Evolutionary conservation across 2,329 filamentous ascomycete species (phyloP).

Genomic region (Mariannaea elegans): DNA sequence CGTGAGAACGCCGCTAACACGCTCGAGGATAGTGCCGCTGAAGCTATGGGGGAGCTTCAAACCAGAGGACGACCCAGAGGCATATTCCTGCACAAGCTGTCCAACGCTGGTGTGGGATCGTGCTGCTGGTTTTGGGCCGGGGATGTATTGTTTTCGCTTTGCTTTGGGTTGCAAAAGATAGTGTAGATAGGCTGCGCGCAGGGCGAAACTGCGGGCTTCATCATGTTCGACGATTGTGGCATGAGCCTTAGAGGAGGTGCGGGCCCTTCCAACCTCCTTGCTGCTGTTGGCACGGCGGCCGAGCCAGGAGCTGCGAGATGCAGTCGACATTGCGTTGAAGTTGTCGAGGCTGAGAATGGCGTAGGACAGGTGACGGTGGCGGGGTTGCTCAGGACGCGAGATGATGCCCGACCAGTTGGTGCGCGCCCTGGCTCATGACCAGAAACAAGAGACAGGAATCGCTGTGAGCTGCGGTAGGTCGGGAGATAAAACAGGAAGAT

Average conservation of each 20-base stretch:
- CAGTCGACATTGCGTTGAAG: conserved; percentile 57
- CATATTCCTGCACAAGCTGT: conserved; percentile 89
- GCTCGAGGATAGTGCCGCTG: conserved; percentile 66
- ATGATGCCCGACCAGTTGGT: conserved; percentile 41
- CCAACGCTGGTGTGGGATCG: conserved; percentile 77
- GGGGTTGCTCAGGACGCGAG: conserved; percentile 41
- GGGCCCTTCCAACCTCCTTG: conserved; percentile 51
- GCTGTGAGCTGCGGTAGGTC: conserved; percentile 18
- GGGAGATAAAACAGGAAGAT: conserved; percentile 10
- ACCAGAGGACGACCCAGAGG: conserved; percentile 57
- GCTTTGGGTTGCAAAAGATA: conserved; percentile 92
- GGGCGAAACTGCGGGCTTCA: conserved; percentile 90
- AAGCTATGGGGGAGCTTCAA: conserved; percentile 68
- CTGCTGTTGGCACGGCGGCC: conserved; percentile 56
- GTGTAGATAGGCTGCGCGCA: conserved; percentile 89
- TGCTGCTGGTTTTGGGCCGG: conserved; percentile 68
- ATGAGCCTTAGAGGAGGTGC: conserved; percentile 57
- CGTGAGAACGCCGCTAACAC: conserved; percentile 81
- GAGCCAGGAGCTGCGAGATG: conserved; percentile 58
- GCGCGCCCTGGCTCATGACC: conserved; percentile 44
- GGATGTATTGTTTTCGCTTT: conserved; percentile 88
- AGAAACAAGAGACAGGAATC: conserved; percentile 23
- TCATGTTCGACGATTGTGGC: conserved; percentile 67
- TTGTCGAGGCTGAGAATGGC: conserved; percentile 10
- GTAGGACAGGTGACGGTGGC: conserved; percentile 11